These are phyloP conservation scores for Phytophthora nicotianae DNA, from an alignment of 352 stramenopile genomes.

Conservation along the genomic window DNA sequence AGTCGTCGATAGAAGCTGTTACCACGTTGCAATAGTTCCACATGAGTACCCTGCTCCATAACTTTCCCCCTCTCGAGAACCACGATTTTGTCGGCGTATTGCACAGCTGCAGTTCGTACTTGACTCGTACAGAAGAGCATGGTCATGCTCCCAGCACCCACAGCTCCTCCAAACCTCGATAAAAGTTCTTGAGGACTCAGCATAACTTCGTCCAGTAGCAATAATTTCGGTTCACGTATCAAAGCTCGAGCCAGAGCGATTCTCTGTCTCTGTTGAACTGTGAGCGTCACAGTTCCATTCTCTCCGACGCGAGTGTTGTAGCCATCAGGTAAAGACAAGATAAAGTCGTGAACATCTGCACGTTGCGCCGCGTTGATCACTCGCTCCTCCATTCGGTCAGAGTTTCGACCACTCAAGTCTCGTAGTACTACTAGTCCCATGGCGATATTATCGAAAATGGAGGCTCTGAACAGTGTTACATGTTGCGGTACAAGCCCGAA, in stretches of 20 bases:
- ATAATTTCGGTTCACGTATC: slow-evolving; percentile 45
- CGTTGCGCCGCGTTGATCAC: slow-evolving; percentile 70
- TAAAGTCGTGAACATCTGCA: slow-evolving; percentile 57
- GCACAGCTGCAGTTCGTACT: slow-evolving; percentile 64
- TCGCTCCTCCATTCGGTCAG: slow-evolving; percentile 52
- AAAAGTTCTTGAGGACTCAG: slow-evolving; percentile 42
- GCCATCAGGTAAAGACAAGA: slow-evolving; percentile 80
- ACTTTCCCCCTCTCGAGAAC: slow-evolving; percentile 47
- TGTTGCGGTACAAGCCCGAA: slow-evolving; percentile 46
- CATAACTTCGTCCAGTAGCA: slow-evolving; percentile 56
- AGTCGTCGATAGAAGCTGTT: slow-evolving; percentile 80
- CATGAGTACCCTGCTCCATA: slow-evolving; percentile 56
- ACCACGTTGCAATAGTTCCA: slow-evolving; percentile 56
- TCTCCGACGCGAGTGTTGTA: slow-evolving; percentile 59
- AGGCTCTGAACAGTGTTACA: slow-evolving; percentile 47
- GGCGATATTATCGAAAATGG: slow-evolving; percentile 62
- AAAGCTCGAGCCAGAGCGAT: slow-evolving; percentile 49
- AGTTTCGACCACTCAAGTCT: slow-evolving; percentile 38
- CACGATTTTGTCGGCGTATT: slow-evolving; percentile 62
- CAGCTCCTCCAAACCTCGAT: slow-evolving; percentile 56
- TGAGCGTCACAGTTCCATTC: slow-evolving; percentile 89
- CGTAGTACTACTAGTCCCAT: slow-evolving; percentile 37
- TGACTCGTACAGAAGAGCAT: slow-evolving; percentile 91
- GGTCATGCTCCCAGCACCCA: slow-evolving; percentile 47
- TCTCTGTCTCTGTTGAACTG: slow-evolving; percentile 91